Conservation (phyloP, 495 filamentous ascomycete genomes). For the Hyaloscypha hepaticicola region DNA sequence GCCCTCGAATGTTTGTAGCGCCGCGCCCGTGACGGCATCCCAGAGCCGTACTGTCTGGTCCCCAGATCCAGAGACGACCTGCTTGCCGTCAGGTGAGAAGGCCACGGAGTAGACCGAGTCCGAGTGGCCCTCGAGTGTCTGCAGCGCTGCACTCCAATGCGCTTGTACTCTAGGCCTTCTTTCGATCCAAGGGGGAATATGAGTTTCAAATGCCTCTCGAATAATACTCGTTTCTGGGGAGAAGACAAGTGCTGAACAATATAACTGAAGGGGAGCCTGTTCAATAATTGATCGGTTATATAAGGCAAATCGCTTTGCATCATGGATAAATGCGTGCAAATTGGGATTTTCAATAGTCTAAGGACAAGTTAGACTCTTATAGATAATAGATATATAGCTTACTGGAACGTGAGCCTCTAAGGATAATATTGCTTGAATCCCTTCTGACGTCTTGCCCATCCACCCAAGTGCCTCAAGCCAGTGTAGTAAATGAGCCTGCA, state of each 20-base stretch:
- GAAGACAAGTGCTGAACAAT: constrained; percentile 31
- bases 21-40: no score
- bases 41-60: no score
- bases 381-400: neutral
- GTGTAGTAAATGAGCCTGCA: constrained; percentile 12
- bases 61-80: no score
- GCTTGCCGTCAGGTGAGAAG: no score
- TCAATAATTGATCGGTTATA: no score
- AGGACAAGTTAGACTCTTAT: neutral
- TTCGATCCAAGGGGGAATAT: constrained; percentile 20
- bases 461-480: constrained; percentile 12
- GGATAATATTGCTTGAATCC: no score
- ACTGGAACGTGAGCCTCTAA: constrained; percentile 11
- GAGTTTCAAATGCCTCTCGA: constrained; percentile 7
- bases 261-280: constrained; percentile 34
- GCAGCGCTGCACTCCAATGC: constrained; percentile 16
- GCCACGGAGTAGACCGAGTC: no score
- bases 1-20: no score
- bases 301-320: constrained; percentile 41
- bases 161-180: constrained; percentile 17
- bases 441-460: constrained; percentile 14
- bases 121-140: no score
- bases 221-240: neutral
- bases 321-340: constrained; percentile 28
- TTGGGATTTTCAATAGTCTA: neutral